phyloP scores from a whole-genome alignment of 2,329 filamentous ascomycete species.

The Aspergillus floridensis region DNA sequence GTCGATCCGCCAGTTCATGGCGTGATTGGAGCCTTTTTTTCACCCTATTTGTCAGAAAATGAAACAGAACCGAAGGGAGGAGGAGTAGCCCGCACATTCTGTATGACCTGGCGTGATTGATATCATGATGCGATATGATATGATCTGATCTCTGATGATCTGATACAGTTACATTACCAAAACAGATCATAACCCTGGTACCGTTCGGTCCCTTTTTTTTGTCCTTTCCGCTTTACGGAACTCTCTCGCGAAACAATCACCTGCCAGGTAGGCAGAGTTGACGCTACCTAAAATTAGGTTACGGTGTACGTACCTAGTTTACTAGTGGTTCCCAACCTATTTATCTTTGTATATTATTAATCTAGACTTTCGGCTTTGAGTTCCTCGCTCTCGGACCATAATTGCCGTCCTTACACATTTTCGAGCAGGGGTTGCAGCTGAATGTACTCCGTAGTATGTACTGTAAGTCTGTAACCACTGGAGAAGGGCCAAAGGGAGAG shows the following conservation, averaged over 20 bases:
- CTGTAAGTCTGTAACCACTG: no score
- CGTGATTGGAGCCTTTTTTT: not conserved
- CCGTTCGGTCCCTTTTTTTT: no score
- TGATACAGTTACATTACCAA: not conserved
- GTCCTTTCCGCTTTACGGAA: no score
- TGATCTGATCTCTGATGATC: not conserved
- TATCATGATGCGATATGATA: slow-evolving; percentile 10
- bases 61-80: no score
- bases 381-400: not conserved
- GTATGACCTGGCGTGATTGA: slow-evolving; percentile 5
- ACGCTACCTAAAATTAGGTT: not conserved
- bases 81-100: not conserved
- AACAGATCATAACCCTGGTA: not conserved
- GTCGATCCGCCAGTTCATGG: not conserved
- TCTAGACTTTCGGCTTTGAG: not conserved
- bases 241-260: no score
- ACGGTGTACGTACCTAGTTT: not conserved
- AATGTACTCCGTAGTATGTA: no score
- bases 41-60: not conserved
- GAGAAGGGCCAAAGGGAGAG: no score
- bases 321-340: not conserved
- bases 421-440: not conserved
- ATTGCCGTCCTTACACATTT: not conserved
- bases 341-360: not conserved
- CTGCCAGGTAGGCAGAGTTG: no score